These are phyloP conservation scores for Fusarium buharicum DNA, from an alignment of 2,329 filamentous ascomycete species.

Conservation along the genomic window DNA sequence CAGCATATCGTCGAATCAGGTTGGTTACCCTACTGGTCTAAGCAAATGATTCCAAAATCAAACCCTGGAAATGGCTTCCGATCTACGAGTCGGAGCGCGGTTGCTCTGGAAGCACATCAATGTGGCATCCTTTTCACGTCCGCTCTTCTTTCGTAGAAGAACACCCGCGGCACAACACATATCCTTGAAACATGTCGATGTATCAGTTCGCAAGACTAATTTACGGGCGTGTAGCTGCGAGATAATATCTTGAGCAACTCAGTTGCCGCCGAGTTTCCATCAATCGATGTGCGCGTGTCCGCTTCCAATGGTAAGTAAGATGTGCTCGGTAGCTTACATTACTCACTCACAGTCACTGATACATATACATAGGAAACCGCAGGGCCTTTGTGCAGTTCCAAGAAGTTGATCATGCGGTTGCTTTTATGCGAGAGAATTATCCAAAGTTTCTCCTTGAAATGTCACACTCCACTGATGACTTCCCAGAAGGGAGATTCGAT, in stretches of 20 bases:
- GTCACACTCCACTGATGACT: constrained; percentile 52
- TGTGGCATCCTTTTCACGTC: constrained; percentile 1
- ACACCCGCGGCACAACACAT: constrained; percentile 15
- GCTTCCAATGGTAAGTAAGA: constrained; percentile 48
- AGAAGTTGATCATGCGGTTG: constrained; percentile 52
- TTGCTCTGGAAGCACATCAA: constrained; percentile 10
- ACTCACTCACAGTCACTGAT: constrained; percentile 23
- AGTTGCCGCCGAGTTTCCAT: constrained; percentile 50
- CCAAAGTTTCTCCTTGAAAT: constrained; percentile 54
- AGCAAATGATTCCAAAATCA: constrained; percentile 23
- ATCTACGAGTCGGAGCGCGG: constrained; percentile 18
- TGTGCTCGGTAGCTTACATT: not conserved
- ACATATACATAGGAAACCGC: constrained; percentile 49
- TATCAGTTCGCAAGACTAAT: constrained; percentile 45
- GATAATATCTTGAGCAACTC: constrained; percentile 50
- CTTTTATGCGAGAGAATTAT: constrained; percentile 57
- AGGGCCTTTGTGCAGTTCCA: constrained; percentile 58
- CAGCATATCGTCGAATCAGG: constrained; percentile 62
- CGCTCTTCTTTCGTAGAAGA: constrained; percentile 10
- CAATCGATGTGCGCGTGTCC: constrained; percentile 54
- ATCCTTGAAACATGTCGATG: constrained; percentile 20
- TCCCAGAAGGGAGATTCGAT: constrained; percentile 52
- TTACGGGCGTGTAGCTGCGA: constrained; percentile 48
- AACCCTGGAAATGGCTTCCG: constrained; percentile 7
- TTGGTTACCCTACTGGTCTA: constrained; percentile 51